A percentile compares a stretch with the other conserved stretches of the same genome.
phyloP scores from a whole-genome alignment of 257 asterid species.

The Jaltomata sinuosa region DNA sequence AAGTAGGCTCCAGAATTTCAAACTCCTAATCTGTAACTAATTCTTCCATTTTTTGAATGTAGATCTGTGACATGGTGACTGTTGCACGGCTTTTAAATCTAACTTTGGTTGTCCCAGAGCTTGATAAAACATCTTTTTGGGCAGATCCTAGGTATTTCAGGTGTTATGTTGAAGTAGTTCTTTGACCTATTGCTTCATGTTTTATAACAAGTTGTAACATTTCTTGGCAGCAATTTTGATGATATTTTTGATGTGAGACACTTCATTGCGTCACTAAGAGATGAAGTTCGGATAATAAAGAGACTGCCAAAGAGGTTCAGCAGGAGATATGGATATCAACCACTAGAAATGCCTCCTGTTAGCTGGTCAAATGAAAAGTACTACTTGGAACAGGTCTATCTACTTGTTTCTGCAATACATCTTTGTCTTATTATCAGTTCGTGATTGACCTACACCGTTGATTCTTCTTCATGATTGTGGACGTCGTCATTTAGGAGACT shows the following conservation, averaged over 20 bases:
- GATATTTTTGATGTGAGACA: slow-evolving; percentile 81
- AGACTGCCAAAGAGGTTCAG: slow-evolving; percentile 76
- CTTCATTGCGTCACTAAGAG: slow-evolving; percentile 77
- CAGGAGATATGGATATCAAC: slow-evolving; percentile 49
- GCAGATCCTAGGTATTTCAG: slow-evolving; percentile 83
- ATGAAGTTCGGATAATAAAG: slow-evolving; percentile 72
- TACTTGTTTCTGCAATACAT: background rate
- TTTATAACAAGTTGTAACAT: background rate
- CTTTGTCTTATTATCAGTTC: background rate
- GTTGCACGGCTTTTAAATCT: slow-evolving; percentile 89
- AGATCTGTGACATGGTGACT: slow-evolving; percentile 98
- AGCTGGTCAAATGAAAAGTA: slow-evolving; percentile 95
- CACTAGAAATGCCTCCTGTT: slow-evolving; percentile 79
- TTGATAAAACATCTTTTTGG: slow-evolving; percentile 96
- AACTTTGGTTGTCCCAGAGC: slow-evolving; percentile 89
- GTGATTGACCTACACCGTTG: background rate
- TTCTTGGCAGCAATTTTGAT: slow-evolving; percentile 60
- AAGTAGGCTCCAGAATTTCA: background rate
- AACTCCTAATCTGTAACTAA: background rate
- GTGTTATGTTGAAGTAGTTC: background rate
- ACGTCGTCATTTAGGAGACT: background rate
- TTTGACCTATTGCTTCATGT: background rate
- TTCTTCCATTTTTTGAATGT: slow-evolving; percentile 12
- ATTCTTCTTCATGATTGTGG: background rate
- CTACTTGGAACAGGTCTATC: slow-evolving; percentile 78